Percentiles rank a stretch among this genome's conserved stretches.
phyloP scores from a whole-genome alignment of 1,284 basidiomycete species.

The Malassezia yamatoensis region DNA sequence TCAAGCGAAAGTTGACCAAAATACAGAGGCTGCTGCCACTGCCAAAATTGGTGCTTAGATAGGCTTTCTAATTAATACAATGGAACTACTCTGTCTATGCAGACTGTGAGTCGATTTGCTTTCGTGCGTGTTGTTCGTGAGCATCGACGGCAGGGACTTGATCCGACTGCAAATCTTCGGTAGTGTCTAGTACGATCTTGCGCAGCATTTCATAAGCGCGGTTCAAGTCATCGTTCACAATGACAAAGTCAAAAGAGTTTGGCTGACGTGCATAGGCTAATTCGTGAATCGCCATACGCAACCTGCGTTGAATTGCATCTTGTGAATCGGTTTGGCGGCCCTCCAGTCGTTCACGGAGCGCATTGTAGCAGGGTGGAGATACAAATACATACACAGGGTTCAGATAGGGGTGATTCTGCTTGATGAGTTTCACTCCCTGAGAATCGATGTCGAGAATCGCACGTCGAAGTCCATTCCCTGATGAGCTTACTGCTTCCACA shows the following conservation, averaged over 20 bases:
- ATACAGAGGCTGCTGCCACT: slow-evolving; percentile 2
- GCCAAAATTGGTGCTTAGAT: slow-evolving; percentile 11
- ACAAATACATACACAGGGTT: slow-evolving; percentile 87
- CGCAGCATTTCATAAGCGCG: slow-evolving; percentile 60
- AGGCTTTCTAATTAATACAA: background rate
- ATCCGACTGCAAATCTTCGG: slow-evolving; percentile 20
- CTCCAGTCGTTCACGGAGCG: slow-evolving; percentile 55
- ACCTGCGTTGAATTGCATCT: slow-evolving; percentile 62
- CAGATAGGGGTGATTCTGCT: slow-evolving; percentile 59
- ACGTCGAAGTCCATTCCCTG: slow-evolving; percentile 51
- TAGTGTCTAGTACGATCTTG: slow-evolving; percentile 20
- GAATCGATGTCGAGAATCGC: slow-evolving; percentile 96
- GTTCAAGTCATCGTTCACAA: slow-evolving; percentile 86
- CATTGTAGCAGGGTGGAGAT: slow-evolving; percentile 66
- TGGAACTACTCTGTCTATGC: background rate
- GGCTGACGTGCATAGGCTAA: slow-evolving; percentile 68
- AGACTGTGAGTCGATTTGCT: background rate
- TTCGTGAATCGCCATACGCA: slow-evolving; percentile 71
- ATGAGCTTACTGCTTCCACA: slow-evolving; percentile 53
- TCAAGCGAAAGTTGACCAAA: slow-evolving; percentile 15
- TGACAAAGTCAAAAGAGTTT: slow-evolving; percentile 67
- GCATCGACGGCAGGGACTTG: slow-evolving; percentile 25
- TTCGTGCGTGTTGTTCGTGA: slow-evolving; percentile 18
- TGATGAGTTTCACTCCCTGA: slow-evolving; percentile 61
- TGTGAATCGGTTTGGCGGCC: slow-evolving; percentile 77